Conservation (phyloP, 805 yeast genomes). For the Dipodascus albidus region DNA sequence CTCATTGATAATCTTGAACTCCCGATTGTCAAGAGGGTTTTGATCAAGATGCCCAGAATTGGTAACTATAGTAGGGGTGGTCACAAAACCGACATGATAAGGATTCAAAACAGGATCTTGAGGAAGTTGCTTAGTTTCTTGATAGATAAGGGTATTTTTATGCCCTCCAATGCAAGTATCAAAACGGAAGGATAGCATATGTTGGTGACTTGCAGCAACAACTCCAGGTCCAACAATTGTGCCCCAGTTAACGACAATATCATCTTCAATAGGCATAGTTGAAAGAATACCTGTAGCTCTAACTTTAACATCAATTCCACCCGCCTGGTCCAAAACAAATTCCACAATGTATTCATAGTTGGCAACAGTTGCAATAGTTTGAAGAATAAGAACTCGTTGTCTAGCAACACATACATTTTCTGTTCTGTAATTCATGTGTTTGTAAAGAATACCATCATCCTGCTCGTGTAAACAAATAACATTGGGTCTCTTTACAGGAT, state of each 20-base stretch:
- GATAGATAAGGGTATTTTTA: constrained; percentile 59
- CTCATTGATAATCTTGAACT: constrained; percentile 67
- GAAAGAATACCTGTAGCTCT: constrained; percentile 82
- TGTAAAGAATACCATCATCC: constrained; percentile 66
- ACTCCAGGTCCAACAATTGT: constrained; percentile 71
- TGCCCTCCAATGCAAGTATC: constrained; percentile 79
- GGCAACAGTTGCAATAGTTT: constrained; percentile 75
- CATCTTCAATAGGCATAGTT: constrained; percentile 72
- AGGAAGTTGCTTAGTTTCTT: constrained; percentile 56
- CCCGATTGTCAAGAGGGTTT: constrained; percentile 63
- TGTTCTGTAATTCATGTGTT: constrained; percentile 66
- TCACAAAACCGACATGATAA: constrained; percentile 57
- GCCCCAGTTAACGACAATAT: constrained; percentile 55
- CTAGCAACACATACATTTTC: constrained; percentile 68
- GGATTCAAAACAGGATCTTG: constrained; percentile 43
- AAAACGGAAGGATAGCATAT: constrained; percentile 64
- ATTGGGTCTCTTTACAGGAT: constrained; percentile 50
- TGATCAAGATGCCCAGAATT: constrained; percentile 63
- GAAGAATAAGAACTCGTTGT: constrained; percentile 68
- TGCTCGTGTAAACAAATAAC: constrained; percentile 79
- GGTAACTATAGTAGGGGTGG: constrained; percentile 53
- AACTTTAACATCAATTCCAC: constrained; percentile 64
- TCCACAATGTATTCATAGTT: constrained; percentile 73
- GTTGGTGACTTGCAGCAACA: constrained; percentile 79
- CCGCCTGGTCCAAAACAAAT: constrained; percentile 65